phyloP scores from a whole-genome alignment of 257 asterid species.

The Ilex asprella region DNA sequence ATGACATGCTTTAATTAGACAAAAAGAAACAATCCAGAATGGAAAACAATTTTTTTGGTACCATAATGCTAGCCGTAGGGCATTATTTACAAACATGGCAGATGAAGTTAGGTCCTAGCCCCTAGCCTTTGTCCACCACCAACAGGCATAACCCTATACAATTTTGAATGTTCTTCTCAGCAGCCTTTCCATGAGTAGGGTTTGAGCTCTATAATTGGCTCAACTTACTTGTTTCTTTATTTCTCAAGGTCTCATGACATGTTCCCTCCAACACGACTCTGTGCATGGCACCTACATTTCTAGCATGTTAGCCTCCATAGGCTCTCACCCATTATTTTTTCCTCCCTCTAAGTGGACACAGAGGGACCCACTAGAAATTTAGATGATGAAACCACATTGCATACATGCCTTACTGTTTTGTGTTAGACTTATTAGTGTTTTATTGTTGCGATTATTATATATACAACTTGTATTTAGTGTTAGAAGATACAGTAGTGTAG shows the following conservation, averaged over 20 bases:
- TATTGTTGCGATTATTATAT: neutral
- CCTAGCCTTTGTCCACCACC: slow-evolving; percentile 36
- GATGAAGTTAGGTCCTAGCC: neutral
- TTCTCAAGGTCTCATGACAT: slow-evolving; percentile 32
- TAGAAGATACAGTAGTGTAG: too few species aligned
- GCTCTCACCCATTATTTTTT: slow-evolving; percentile 13
- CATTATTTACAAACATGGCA: too few species aligned
- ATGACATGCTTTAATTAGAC: too few species aligned
- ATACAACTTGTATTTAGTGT: too few species aligned
- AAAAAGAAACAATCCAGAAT: too few species aligned
- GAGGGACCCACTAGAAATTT: slow-evolving; percentile 18
- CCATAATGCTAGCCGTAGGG: too few species aligned
- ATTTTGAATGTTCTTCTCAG: slow-evolving; percentile 15
- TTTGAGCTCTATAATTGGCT: slow-evolving; percentile 19
- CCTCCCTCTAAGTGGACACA: slow-evolving; percentile 7
- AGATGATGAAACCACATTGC: neutral
- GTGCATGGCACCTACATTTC: slow-evolving; percentile 4
- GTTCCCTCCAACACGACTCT: slow-evolving; percentile 29
- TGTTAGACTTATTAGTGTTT: neutral
- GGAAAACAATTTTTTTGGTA: too few species aligned
- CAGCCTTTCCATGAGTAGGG: neutral
- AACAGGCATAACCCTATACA: slow-evolving; percentile 4
- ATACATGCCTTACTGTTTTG: neutral
- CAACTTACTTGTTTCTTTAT: slow-evolving; percentile 26
- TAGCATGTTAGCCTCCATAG: slow-evolving; percentile 22